Evolutionary conservation across 805 yeast genomes (phyloP).

Genomic region (Metschnikowia hibisci): DNA sequence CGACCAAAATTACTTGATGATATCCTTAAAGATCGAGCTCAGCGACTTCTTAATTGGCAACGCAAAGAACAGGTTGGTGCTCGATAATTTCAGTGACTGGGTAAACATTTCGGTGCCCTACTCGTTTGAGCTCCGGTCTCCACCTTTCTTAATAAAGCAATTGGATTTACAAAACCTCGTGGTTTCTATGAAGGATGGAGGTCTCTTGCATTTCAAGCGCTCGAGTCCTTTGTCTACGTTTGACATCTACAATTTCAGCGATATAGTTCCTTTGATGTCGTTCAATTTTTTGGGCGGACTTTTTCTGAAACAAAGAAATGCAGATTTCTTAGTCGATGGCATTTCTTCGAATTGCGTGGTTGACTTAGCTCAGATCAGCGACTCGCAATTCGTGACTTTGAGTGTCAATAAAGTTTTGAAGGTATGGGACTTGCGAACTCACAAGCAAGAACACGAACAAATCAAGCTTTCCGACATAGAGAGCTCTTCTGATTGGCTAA

Average conservation of each 20-base stretch:
- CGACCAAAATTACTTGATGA: slow-evolving; percentile 47
- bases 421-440: slow-evolving; percentile 53
- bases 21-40: slow-evolving; percentile 45
- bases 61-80: slow-evolving; percentile 17
- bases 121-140: slow-evolving; percentile 39
- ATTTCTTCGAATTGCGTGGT: slow-evolving; percentile 42
- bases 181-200: slow-evolving; percentile 73
- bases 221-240: slow-evolving; percentile 29
- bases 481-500: slow-evolving; percentile 22
- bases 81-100: slow-evolving; percentile 50
- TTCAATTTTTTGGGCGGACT: slow-evolving; percentile 27
- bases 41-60: slow-evolving; percentile 36
- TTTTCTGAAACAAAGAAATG: slow-evolving; percentile 12
- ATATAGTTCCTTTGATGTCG: slow-evolving; percentile 33
- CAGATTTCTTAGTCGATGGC: slow-evolving; percentile 28
- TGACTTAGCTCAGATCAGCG: slow-evolving; percentile 35
- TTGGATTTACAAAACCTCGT: slow-evolving; percentile 44
- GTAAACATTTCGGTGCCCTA: slow-evolving; percentile 66
- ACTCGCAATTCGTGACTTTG: slow-evolving; percentile 44
- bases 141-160: slow-evolving; percentile 51
- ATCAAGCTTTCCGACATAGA: background rate
- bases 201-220: slow-evolving; percentile 54
- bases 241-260: slow-evolving; percentile 52
- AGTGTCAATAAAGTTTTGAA: slow-evolving; percentile 52
- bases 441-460: slow-evolving; percentile 18